These are phyloP conservation scores for Mycena pura DNA, from an alignment of 768 basidiomycete species.

Conservation along the genomic window DNA sequence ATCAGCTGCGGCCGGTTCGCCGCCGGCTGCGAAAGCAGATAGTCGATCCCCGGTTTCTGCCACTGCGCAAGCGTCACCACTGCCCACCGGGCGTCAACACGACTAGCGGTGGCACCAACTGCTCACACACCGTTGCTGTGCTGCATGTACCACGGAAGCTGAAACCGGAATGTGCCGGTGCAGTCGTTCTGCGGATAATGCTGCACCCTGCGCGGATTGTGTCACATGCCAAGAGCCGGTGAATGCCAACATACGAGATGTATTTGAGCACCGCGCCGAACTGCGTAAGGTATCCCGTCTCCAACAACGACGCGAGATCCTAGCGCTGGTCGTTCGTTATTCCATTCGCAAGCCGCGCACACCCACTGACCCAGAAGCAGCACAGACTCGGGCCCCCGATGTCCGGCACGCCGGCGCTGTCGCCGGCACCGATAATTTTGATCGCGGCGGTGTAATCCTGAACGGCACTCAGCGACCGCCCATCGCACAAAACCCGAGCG, in stretches of 20 bases:
- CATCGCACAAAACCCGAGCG: conserved; percentile 16
- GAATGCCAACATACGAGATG: conserved; percentile 45
- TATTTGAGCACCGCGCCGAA: conserved; percentile 53
- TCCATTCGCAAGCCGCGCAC: neutral
- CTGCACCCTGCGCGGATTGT: conserved; percentile 46
- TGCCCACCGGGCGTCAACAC: conserved; percentile 17
- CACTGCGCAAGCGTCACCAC: conserved; percentile 51
- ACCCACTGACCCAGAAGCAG: conserved; percentile 53
- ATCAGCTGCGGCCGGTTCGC: conserved; percentile 45
- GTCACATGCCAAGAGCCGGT: neutral
- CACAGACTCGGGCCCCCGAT: conserved; percentile 59
- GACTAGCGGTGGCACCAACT: neutral
- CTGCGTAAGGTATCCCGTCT: conserved; percentile 46
- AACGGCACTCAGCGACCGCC: neutral
- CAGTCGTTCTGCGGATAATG: conserved; percentile 61
- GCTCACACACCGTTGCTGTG: conserved; percentile 53
- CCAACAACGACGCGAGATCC: conserved; percentile 51
- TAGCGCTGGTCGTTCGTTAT: conserved; percentile 23
- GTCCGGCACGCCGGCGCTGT: conserved; percentile 17
- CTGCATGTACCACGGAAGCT: conserved; percentile 50
- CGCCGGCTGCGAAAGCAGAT: conserved; percentile 39
- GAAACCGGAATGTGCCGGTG: conserved; percentile 35
- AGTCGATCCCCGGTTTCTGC: conserved; percentile 52
- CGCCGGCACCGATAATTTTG: conserved; percentile 1
- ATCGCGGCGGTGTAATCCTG: conserved; percentile 51